phyloP scores from a whole-genome alignment of 192 early-diverging fungal genomes.

The Globomyces pollinis-pini region DNA sequence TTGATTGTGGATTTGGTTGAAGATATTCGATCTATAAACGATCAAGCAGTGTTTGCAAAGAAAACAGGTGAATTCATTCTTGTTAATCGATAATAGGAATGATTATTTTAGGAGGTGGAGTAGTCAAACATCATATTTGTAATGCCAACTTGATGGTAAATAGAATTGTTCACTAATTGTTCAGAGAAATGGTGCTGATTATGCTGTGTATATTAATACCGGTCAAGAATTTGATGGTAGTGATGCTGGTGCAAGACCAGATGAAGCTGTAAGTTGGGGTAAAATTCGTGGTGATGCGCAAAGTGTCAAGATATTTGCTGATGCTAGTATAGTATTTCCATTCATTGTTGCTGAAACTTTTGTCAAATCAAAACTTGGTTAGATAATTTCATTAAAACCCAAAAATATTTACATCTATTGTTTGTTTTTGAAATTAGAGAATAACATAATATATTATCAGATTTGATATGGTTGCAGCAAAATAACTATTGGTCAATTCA shows the following conservation, averaged over 20 bases:
- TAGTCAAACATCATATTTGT: constrained; percentile 97
- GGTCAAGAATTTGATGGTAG: constrained; percentile 98
- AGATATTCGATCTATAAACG: constrained; percentile 89
- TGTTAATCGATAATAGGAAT: no score
- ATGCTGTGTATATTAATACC: constrained; percentile 93
- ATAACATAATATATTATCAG: no score
- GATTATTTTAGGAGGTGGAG: constrained; percentile 93
- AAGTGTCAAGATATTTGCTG: constrained; percentile 89
- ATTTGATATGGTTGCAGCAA: no score
- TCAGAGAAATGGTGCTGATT: constrained; percentile 97
- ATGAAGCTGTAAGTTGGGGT: constrained; percentile 98
- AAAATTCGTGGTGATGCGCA: constrained; percentile 80
- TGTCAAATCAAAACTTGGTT: constrained; percentile 43
- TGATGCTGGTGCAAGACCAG: constrained; percentile 94
- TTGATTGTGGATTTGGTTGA: constrained; percentile 85
- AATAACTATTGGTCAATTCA: no score
- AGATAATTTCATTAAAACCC: background rate
- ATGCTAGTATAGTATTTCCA: constrained; percentile 89
- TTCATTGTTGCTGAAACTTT: constrained; percentile 93
- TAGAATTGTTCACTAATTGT: no score
- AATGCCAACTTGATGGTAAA: constrained; percentile 99
- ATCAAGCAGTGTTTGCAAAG: constrained; percentile 89
- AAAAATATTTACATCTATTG: no score
- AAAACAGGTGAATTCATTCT: constrained; percentile 66
- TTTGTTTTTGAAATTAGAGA: no score